These are phyloP conservation scores for Cucurbita ficifolia DNA, from an alignment of 306 rosid genomes.

Conservation along the genomic window DNA sequence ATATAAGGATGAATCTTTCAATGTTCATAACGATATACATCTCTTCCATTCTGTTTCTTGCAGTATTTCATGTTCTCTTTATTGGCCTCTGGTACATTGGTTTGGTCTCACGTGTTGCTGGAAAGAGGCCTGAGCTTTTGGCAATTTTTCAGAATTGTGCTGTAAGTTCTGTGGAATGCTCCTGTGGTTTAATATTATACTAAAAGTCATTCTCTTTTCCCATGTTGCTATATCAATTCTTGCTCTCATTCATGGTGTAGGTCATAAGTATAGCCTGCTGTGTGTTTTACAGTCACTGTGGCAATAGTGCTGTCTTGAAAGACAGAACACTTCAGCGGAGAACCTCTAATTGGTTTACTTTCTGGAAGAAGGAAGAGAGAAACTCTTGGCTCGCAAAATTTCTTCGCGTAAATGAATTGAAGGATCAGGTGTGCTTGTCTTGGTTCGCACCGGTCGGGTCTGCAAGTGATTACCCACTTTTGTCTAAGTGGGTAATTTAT, in stretches of 20 bases:
- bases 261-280: slow-evolving; percentile 98
- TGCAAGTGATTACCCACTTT: slow-evolving; percentile 91
- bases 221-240: neutral
- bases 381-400: slow-evolving; percentile 74
- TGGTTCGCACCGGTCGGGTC: slow-evolving; percentile 99
- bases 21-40: slow-evolving; percentile 70
- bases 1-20: slow-evolving; percentile 87
- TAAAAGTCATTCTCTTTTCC: slow-evolving; percentile 10
- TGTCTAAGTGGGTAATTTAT: slow-evolving; percentile 94
- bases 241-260: slow-evolving; percentile 24
- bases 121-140: slow-evolving; percentile 74
- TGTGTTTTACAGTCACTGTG: slow-evolving; percentile 95
- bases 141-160: slow-evolving; percentile 85
- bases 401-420: slow-evolving; percentile 66
- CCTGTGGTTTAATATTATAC: neutral
- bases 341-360: slow-evolving; percentile 48
- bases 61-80: slow-evolving; percentile 73
- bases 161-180: slow-evolving; percentile 33
- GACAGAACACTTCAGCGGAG: slow-evolving; percentile 35
- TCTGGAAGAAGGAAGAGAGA: slow-evolving; percentile 72
- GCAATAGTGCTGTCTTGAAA: slow-evolving; percentile 71
- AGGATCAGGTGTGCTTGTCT: slow-evolving; percentile 89
- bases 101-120: slow-evolving; percentile 94
- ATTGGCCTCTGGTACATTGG: slow-evolving; percentile 91
- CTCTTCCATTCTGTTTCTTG: slow-evolving; percentile 77